A percentile compares a stretch with the other conserved stretches of the same genome.
phyloP scores from a whole-genome alignment of 495 filamentous ascomycete genomes.

The Neurospora pannonica region DNA sequence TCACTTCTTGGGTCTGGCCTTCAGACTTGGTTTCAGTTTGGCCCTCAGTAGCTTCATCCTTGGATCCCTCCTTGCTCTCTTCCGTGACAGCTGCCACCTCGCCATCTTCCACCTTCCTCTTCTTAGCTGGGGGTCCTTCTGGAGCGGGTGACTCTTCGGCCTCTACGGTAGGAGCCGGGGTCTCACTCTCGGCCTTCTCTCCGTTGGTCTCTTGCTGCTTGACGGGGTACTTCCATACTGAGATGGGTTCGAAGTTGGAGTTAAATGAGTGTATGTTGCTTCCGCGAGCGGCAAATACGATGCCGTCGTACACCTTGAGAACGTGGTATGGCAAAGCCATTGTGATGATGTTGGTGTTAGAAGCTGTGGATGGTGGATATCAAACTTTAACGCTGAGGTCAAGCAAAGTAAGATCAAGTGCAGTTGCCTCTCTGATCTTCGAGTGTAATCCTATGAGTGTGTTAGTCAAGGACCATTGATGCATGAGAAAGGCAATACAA shows the following conservation, averaged over 20 bases:
- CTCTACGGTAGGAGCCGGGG: background rate
- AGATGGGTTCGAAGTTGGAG: conserved; percentile 23
- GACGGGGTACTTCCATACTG: conserved; percentile 32
- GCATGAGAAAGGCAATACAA: background rate
- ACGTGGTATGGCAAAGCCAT: conserved; percentile 35
- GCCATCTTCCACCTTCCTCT: conserved; percentile 13
- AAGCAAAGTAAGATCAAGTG: background rate
- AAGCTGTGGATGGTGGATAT: background rate
- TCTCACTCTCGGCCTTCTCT: conserved; percentile 1
- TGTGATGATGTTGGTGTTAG: background rate
- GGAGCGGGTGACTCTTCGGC: conserved; percentile 8
- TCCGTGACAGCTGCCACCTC: background rate
- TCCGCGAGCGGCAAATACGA: conserved; percentile 34
- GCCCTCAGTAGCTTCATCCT: background rate
- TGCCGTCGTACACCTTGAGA: conserved; percentile 25
- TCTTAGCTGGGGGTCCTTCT: conserved; percentile 24
- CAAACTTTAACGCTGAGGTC: background rate
- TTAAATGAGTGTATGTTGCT: conserved; percentile 32
- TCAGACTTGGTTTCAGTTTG: background rate
- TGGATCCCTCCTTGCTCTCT: background rate
- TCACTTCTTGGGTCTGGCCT: conserved; percentile 1
- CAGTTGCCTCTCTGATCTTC: background rate
- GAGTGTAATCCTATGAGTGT: background rate
- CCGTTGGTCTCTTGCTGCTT: conserved; percentile 1
- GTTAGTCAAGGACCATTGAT: background rate